phyloP scores from a whole-genome alignment of 2,329 filamentous ascomycete species.

The Exutisphaerella laricina region DNA sequence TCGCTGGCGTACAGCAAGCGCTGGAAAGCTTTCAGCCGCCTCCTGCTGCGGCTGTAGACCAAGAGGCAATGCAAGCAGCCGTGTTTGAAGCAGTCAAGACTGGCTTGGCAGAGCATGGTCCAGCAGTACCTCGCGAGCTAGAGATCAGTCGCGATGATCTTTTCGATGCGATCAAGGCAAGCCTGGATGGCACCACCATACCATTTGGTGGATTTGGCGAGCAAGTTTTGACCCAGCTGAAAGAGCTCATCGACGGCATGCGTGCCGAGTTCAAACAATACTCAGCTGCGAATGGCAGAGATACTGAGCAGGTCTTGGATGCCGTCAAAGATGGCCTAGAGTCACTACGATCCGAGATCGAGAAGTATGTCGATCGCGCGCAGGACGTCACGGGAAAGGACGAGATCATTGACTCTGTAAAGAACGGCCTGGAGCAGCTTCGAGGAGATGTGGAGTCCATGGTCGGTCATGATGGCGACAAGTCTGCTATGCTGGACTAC shows the following conservation, averaged over 20 bases:
- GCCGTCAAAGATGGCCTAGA: conserved; percentile 84
- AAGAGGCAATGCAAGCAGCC: conserved; percentile 48
- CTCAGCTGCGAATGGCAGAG: conserved; percentile 68
- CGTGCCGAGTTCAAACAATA: conserved; percentile 69
- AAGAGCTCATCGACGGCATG: conserved; percentile 56
- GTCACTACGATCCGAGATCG: conserved; percentile 71
- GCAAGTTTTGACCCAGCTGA: conserved; percentile 55
- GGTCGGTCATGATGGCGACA: conserved; percentile 40
- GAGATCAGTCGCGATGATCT: conserved; percentile 49
- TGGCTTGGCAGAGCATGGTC: conserved; percentile 48
- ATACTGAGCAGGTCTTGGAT: conserved; percentile 83
- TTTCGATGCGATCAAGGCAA: conserved; percentile 54
- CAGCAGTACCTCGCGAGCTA: conserved; percentile 38
- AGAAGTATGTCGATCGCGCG: conserved; percentile 70
- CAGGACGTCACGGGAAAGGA: conserved; percentile 66
- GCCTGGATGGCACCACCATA: conserved; percentile 49
- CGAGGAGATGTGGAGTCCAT: conserved; percentile 55
- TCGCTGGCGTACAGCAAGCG: conserved; percentile 77
- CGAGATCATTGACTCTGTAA: conserved; percentile 67
- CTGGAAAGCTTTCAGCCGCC: conserved; percentile 64
- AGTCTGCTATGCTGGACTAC: conserved; percentile 45
- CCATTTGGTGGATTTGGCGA: conserved; percentile 52
- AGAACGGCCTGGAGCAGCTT: conserved; percentile 59
- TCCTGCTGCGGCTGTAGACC: conserved; percentile 36
- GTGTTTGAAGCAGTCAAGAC: conserved; percentile 55